Conservation (phyloP, 2,329 filamentous ascomycete species). For the Calonectria ilicicola region DNA sequence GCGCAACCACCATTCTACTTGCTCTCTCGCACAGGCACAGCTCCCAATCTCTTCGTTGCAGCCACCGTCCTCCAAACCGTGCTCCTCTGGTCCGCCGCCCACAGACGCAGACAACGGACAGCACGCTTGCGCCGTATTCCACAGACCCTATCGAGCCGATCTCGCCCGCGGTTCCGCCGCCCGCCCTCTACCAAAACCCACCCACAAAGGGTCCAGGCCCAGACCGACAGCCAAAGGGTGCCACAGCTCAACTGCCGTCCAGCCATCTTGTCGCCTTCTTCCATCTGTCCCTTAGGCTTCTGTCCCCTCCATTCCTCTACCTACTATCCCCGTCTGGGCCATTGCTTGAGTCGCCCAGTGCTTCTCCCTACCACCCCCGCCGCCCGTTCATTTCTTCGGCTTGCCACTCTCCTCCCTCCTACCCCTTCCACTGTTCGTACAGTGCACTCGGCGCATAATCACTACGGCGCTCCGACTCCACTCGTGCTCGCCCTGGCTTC, state of each 20-base stretch:
- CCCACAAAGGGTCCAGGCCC: constrained; percentile 32
- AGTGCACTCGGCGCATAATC: constrained; percentile 37
- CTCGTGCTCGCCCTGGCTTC: constrained; percentile 33
- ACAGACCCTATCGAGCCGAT: constrained; percentile 31
- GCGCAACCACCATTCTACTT: not conserved
- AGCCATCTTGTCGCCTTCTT: constrained; percentile 22
- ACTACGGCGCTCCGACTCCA: constrained; percentile 41
- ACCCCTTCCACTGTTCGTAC: constrained; percentile 13
- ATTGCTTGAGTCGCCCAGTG: constrained; percentile 19
- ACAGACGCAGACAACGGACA: constrained; percentile 1
- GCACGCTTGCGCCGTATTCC: constrained; percentile 24
- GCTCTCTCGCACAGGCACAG: not conserved
- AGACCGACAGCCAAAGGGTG: constrained; percentile 35
- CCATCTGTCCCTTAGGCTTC: constrained; percentile 10
- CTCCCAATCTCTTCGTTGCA: constrained; percentile 4
- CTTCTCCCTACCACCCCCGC: not conserved
- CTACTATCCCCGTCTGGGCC: constrained; percentile 10
- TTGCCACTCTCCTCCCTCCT: constrained; percentile 9
- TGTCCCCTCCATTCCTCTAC: constrained; percentile 16
- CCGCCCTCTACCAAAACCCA: constrained; percentile 38
- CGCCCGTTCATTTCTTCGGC: constrained; percentile 16
- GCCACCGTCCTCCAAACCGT: constrained; percentile 5
- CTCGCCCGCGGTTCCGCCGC: constrained; percentile 39
- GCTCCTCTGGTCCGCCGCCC: constrained; percentile 28
- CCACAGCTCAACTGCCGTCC: constrained; percentile 32